Conservation (phyloP, 164 flowering plant genomes). For the Chimonanthus praecox region DNA sequence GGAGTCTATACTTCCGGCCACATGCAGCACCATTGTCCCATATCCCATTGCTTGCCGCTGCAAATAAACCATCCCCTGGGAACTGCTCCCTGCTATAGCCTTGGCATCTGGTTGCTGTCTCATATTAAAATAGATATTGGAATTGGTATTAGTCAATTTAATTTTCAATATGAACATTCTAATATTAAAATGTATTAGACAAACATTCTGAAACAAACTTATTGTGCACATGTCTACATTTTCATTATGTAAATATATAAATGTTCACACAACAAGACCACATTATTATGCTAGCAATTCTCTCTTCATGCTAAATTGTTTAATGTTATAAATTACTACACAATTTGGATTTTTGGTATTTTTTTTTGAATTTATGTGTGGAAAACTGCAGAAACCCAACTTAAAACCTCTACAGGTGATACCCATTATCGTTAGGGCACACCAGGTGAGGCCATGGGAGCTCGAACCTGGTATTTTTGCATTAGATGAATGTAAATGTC, state of each 20-base stretch:
- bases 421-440: too few relatives aligned
- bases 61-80: slow-evolving; percentile 40
- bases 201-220: background rate
- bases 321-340: background rate
- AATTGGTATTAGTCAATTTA: background rate
- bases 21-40: slow-evolving; percentile 79
- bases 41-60: slow-evolving; percentile 38
- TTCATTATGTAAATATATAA: background rate
- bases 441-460: too few relatives aligned
- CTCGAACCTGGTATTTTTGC: too few relatives aligned
- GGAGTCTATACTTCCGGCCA: slow-evolving; percentile 40
- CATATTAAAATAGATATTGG: background rate
- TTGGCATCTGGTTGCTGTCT: slow-evolving; percentile 48
- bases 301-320: background rate
- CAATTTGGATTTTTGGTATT: too few relatives aligned
- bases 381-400: too few relatives aligned
- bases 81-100: slow-evolving; percentile 37
- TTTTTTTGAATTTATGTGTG: too few relatives aligned
- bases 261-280: background rate
- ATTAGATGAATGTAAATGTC: too few relatives aligned
- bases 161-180: background rate
- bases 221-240: background rate
- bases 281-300: too few relatives aligned
- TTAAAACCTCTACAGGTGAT: too few relatives aligned
- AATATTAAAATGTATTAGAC: background rate